These are phyloP conservation scores for Aquilaria yunnanensis DNA, from an alignment of 345 rosid species.

Conservation along the genomic window DNA sequence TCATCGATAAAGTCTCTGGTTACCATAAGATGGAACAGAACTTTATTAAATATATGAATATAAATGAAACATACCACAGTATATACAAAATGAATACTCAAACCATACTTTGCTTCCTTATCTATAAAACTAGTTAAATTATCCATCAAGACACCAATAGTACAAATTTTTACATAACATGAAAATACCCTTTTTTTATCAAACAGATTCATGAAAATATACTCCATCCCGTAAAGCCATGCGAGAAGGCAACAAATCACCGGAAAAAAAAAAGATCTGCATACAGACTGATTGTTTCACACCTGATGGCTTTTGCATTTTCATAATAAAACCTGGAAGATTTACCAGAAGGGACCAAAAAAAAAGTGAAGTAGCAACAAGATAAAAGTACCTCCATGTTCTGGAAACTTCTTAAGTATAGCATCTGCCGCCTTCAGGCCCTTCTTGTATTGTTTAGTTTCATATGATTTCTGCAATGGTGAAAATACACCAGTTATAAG, in stretches of 20 bases:
- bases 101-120: too few relatives aligned
- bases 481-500: not conserved
- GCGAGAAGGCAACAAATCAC: too few relatives aligned
- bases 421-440: constrained; percentile 99
- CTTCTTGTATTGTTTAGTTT: constrained; percentile 96
- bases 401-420: constrained; percentile 95
- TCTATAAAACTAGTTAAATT: too few relatives aligned
- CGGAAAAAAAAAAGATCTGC: too few relatives aligned
- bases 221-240: too few relatives aligned
- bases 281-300: not conserved
- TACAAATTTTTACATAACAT: too few relatives aligned
- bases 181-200: too few relatives aligned
- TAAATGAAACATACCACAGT: not conserved
- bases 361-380: constrained; percentile 2
- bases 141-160: too few relatives aligned
- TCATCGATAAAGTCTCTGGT: constrained; percentile 97
- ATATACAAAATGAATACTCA: too few relatives aligned
- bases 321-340: not conserved
- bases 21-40: constrained; percentile 11
- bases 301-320: too few relatives aligned
- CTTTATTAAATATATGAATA: not conserved
- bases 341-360: not conserved
- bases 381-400: constrained; percentile 82
- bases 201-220: too few relatives aligned
- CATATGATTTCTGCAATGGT: constrained; percentile 87